These are phyloP conservation scores for Lichtheimia ornata DNA, from an alignment of 371 early-diverging fungal species.

Conservation along the genomic window DNA sequence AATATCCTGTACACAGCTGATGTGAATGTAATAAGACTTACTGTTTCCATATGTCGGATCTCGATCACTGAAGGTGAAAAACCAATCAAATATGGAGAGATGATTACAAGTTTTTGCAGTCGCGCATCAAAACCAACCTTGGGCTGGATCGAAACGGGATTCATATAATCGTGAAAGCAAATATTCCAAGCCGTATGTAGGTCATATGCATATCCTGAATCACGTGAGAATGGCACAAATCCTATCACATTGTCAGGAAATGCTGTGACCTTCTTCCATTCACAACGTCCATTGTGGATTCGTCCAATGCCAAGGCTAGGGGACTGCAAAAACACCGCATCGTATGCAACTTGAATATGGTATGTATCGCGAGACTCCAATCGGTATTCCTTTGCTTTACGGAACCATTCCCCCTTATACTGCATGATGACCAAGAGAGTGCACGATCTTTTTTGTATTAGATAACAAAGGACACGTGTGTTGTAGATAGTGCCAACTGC, in stretches of 20 bases:
- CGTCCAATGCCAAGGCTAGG: slow-evolving; percentile 11
- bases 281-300: not conserved
- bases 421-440: slow-evolving; percentile 4
- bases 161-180: not conserved
- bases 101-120: slow-evolving; percentile 15
- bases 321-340: slow-evolving; percentile 14
- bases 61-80: slow-evolving; percentile 38
- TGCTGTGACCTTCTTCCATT: not conserved
- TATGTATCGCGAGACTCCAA: slow-evolving; percentile 8
- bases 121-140: slow-evolving; percentile 31
- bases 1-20: not conserved
- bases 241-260: not conserved
- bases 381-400: slow-evolving; percentile 13
- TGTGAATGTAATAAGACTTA: slow-evolving; percentile 15
- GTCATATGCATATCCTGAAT: slow-evolving; percentile 7
- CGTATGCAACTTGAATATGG: slow-evolving; percentile 11
- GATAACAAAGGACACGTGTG: slow-evolving; percentile 5
- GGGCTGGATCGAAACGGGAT: slow-evolving; percentile 1
- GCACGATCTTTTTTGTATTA: slow-evolving; percentile 5
- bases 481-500: slow-evolving; percentile 7
- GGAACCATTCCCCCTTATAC: slow-evolving; percentile 4
- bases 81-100: slow-evolving; percentile 36
- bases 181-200: slow-evolving; percentile 9
- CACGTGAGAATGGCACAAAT: slow-evolving; percentile 16
- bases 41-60: slow-evolving; percentile 37